Conservation (phyloP, 768 basidiomycete genomes). For the Lactarius quietus region DNA sequence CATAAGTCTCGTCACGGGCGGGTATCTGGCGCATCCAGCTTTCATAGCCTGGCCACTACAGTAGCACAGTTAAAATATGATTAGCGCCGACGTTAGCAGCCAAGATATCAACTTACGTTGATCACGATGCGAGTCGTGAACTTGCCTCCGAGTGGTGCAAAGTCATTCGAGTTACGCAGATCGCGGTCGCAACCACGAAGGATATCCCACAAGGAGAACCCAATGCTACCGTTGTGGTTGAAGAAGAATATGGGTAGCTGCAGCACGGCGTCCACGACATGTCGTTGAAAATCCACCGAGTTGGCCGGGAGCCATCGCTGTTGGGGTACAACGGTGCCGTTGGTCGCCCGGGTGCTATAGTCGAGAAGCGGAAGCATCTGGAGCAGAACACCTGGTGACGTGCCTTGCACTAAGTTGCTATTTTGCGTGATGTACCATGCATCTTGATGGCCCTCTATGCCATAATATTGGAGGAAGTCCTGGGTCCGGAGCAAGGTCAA, state of each 20-base stretch:
- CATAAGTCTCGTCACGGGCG: slow-evolving; percentile 2
- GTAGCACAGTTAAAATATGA: background rate
- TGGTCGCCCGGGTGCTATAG: background rate
- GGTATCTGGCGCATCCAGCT: slow-evolving; percentile 10
- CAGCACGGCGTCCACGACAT: background rate
- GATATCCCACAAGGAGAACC: slow-evolving; percentile 7
- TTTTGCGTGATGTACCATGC: slow-evolving; percentile 6
- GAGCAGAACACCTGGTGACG: background rate
- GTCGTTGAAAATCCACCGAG: slow-evolving; percentile 6
- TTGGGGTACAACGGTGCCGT: slow-evolving; percentile 11
- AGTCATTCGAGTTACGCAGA: no score
- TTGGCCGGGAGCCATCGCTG: slow-evolving; percentile 9
- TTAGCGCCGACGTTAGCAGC: background rate
- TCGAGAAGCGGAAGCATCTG: slow-evolving; percentile 3
- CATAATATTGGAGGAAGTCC: background rate
- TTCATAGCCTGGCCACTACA: slow-evolving; percentile 9
- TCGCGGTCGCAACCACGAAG: background rate
- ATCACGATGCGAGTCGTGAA: no score
- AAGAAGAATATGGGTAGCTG: no score
- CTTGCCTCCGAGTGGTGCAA: no score
- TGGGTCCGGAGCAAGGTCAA: background rate
- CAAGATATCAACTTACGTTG: background rate
- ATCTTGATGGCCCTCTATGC: background rate
- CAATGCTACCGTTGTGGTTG: background rate
- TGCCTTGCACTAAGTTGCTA: background rate